Evolutionary conservation across 169 alveolate species (phyloP), one percentile per base, ranked within the genome.

Genomic region (Cryptosporidium baileyi): DNA sequence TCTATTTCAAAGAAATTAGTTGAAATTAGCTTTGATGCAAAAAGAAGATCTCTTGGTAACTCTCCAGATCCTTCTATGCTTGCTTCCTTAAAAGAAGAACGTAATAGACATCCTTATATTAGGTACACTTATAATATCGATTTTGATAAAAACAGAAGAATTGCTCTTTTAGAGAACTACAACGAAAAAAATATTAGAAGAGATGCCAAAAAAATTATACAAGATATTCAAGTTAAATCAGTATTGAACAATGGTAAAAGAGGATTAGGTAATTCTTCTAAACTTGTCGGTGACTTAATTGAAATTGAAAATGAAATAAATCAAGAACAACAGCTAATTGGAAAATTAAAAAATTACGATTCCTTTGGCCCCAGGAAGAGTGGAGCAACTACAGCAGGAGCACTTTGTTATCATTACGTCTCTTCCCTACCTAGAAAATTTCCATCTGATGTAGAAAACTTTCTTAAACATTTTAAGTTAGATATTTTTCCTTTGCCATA

Each of bases 61-160:
- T 91, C 92, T 67, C 90, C 91, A 19, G 94, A 92, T 63, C 94
- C 92, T 30, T 90, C 90, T 40, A 45, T 91, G 1, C 85, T 74
- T 28, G 67, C 90, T 9, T 82, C 94, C 61, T 80, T 93, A 61
- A 89, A 91, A 59, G 96, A 93, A 60, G 95, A 90, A 57, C 74
- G 91, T 24, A 88, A 91, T 7, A 52, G 95, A 38, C 96, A 93
- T 34, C 96, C 96, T 3, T 90, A 92, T 19, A 79, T 93, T 45
- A 93, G 93, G 52, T 93, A 80, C 60, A 85, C 88, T 15, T 93
- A 93, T 65, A 93, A 93, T 85, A 67, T 90, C 61, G 95, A 93
- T 30, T 93, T 91, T 38, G 96, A 93, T 60, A 47, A 90, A 49
- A 95, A 93, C 24, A 81, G 96, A n/a, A 79, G 95, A 61, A 60